These are phyloP conservation scores for Globisporangium uncinulatum DNA, from an alignment of 352 stramenopile species.

Conservation along the genomic window DNA sequence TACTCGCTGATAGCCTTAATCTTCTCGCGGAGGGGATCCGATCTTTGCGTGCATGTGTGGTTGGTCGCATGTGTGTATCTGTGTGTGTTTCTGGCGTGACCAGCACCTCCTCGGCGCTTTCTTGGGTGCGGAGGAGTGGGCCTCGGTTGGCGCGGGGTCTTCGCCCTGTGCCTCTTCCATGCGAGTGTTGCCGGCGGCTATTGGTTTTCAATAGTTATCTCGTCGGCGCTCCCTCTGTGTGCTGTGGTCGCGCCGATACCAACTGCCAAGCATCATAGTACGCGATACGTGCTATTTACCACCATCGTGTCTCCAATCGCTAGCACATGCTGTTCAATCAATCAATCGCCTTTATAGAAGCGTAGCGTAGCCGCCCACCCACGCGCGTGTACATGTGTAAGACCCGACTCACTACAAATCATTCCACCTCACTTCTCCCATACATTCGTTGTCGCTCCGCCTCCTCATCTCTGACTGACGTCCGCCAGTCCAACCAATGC, in stretches of 20 bases:
- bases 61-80: conserved; percentile 14
- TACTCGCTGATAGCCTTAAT: conserved; percentile 60
- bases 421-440: neutral
- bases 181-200: conserved; percentile 65
- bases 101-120: conserved; percentile 21
- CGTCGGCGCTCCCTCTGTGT: conserved; percentile 48
- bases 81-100: conserved; percentile 18
- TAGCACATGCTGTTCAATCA: conserved; percentile 34
- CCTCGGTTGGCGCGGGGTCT: conserved; percentile 24
- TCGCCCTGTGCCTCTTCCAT: conserved; percentile 15
- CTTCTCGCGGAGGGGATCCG: conserved; percentile 71
- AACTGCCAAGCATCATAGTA: conserved; percentile 78
- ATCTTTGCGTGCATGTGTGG: conserved; percentile 1
- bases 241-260: conserved; percentile 38
- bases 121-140: conserved; percentile 19
- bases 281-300: conserved; percentile 50
- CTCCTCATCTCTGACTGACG: neutral
- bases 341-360: neutral
- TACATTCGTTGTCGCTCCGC: neutral
- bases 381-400: too few relatives aligned
- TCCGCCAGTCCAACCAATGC: neutral
- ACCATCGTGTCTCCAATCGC: conserved; percentile 79
- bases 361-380: too few relatives aligned
- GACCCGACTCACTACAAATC: too few relatives aligned
- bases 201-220: conserved; percentile 75